Percentiles rank a stretch among this genome's conserved stretches.
These are phyloP conservation scores for Phytopythium aichiense DNA, from an alignment of 352 stramenopile species.

Conservation along the genomic window DNA sequence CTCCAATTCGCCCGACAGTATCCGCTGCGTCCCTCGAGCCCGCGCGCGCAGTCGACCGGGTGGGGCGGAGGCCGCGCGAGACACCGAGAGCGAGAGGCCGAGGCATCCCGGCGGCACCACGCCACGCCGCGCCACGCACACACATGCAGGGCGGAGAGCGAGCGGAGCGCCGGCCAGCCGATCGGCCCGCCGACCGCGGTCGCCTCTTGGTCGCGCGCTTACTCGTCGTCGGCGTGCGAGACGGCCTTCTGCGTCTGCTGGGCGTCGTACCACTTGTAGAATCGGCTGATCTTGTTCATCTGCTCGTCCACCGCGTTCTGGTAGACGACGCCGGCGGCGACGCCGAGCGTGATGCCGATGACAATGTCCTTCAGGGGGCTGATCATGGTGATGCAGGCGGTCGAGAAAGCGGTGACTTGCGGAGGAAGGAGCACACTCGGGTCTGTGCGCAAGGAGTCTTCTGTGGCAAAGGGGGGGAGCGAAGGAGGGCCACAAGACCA, in stretches of 20 bases:
- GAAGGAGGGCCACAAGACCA: slow-evolving; percentile 3
- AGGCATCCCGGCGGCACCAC: not conserved
- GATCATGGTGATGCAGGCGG: slow-evolving; percentile 40
- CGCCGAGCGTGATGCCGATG: slow-evolving; percentile 63
- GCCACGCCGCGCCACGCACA: not conserved
- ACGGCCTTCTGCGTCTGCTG: slow-evolving; percentile 66
- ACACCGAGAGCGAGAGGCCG: not conserved
- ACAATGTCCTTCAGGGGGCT: slow-evolving; percentile 81
- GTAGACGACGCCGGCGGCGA: slow-evolving; percentile 48
- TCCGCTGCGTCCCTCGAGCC: not conserved
- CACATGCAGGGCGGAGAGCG: not conserved
- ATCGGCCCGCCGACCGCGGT: not conserved
- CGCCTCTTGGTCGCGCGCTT: not conserved
- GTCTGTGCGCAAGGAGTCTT: slow-evolving; percentile 9
- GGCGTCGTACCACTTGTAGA: slow-evolving; percentile 80
- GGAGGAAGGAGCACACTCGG: slow-evolving; percentile 4
- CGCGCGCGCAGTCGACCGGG: not conserved
- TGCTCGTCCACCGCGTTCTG: slow-evolving; percentile 65
- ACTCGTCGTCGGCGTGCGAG: slow-evolving; percentile 36
- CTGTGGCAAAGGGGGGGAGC: slow-evolving; percentile 3
- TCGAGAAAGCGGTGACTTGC: slow-evolving; percentile 45
- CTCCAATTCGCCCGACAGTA: not conserved
- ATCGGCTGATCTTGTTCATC: slow-evolving; percentile 69
- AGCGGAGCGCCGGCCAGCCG: not conserved
- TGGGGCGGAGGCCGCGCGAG: not conserved